Percentiles rank a stretch among this genome's conserved stretches.
Evolutionary conservation across 2,329 filamentous ascomycete genomes (phyloP).

Genomic region (Elsinoe arachidis): DNA sequence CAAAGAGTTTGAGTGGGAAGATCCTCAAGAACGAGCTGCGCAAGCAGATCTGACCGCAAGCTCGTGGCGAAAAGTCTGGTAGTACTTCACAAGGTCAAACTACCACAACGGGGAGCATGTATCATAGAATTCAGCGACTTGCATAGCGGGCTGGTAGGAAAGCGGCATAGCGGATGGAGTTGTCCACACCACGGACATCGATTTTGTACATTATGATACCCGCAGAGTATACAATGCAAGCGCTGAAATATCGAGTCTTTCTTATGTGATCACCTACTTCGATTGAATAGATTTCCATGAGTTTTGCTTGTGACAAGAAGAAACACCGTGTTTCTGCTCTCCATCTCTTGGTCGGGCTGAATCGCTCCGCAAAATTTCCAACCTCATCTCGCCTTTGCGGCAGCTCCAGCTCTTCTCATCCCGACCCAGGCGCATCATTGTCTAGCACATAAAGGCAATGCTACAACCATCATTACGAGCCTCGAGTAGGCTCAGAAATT

Average conservation of each 20-base stretch:
- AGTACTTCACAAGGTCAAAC: not conserved
- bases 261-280: too few species aligned
- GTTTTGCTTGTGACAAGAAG: too few species aligned
- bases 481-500: not conserved
- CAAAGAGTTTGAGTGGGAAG: slow-evolving; percentile 27
- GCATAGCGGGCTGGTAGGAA: not conserved
- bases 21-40: slow-evolving; percentile 20
- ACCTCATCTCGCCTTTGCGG: slow-evolving; percentile 5
- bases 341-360: not conserved
- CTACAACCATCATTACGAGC: slow-evolving; percentile 13
- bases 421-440: not conserved
- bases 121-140: not conserved
- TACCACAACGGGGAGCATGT: not conserved
- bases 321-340: not conserved
- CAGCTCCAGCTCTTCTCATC: not conserved
- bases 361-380: slow-evolving; percentile 5
- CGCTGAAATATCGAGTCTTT: too few species aligned
- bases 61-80: not conserved
- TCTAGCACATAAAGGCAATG: not conserved
- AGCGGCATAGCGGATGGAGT: not conserved
- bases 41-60: slow-evolving; percentile 7
- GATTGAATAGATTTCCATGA: too few species aligned
- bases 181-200: not conserved
- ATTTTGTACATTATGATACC: too few species aligned
- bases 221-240: too few species aligned